These are phyloP conservation scores for Stellera chamaejasme DNA, from an alignment of 345 rosid genomes.

Conservation along the genomic window DNA sequence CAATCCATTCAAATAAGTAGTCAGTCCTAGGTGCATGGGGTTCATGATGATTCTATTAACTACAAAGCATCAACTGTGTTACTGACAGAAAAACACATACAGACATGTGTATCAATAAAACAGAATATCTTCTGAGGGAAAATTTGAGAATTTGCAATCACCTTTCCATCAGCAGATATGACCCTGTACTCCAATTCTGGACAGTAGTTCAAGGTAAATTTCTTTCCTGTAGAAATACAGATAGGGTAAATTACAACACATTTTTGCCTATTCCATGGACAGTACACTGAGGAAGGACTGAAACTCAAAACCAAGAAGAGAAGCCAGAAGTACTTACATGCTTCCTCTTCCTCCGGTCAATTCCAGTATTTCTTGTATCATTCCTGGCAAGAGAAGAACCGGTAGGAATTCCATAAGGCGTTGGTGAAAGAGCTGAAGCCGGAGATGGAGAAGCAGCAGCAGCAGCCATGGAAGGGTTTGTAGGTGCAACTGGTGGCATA, in stretches of 20 bases:
- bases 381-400: constrained; percentile 49
- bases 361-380: constrained; percentile 58
- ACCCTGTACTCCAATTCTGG: constrained; percentile 2
- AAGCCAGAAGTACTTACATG: constrained; percentile 19
- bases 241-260: constrained; percentile 8
- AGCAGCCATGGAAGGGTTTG: constrained; percentile 31
- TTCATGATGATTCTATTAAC: too few species aligned
- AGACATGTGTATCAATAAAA: background rate
- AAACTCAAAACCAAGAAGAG: background rate
- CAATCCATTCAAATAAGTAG: too few species aligned
- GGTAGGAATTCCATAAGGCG: constrained; percentile 66
- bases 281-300: background rate
- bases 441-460: constrained; percentile 62
- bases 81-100: background rate
- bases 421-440: constrained; percentile 63
- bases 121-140: too few species aligned
- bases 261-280: background rate
- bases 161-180: constrained; percentile 11
- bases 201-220: constrained; percentile 11
- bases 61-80: too few species aligned
- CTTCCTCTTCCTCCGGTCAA: constrained; percentile 89
- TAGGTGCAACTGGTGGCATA: constrained; percentile 34
- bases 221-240: constrained; percentile 40
- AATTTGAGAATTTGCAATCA: background rate
- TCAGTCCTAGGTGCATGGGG: too few species aligned